Percentiles rank a stretch among this genome's conserved stretches.
These are phyloP conservation scores for Wilhelminamyces savonicus DNA, from an alignment of 805 yeast species.

Conservation along the genomic window DNA sequence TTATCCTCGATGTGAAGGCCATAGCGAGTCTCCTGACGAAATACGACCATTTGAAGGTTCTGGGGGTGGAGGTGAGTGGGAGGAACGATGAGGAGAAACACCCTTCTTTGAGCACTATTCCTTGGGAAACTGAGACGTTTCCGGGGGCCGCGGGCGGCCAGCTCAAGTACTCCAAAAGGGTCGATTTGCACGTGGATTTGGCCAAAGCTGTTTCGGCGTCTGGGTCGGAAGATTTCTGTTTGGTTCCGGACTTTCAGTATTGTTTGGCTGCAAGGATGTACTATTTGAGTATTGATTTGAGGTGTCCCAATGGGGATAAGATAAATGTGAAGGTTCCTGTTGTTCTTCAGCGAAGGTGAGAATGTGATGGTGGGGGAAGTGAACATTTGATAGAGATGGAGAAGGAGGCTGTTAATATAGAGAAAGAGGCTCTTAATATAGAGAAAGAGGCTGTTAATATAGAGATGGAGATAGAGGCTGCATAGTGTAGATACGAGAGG, in stretches of 20 bases:
- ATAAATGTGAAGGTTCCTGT: conserved; percentile 20
- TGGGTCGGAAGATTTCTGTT: conserved; percentile 19
- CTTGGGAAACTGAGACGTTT: conserved; percentile 12
- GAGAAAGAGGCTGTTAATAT: too few relatives aligned
- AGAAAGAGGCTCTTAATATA: too few relatives aligned
- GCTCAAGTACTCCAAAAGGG: conserved; percentile 12
- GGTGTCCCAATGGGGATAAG: conserved; percentile 18
- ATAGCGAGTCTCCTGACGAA: conserved; percentile 24
- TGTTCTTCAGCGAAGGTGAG: conserved; percentile 11
- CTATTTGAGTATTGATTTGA: conserved; percentile 21
- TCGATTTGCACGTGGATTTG: conserved; percentile 20
- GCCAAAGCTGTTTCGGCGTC: conserved; percentile 12
- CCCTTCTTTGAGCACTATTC: too few relatives aligned
- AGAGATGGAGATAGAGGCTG: too few relatives aligned
- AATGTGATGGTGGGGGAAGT: too few relatives aligned
- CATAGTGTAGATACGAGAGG: too few relatives aligned
- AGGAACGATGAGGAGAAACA: too few relatives aligned
- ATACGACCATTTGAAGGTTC: conserved; percentile 19
- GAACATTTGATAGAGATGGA: too few relatives aligned
- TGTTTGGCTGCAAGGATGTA: conserved; percentile 30
- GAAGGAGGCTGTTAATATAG: too few relatives aligned
- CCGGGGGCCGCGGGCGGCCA: conserved; percentile 9
- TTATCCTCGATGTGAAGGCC: conserved; percentile 24
- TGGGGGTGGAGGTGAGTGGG: too few relatives aligned
- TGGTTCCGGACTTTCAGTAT: conserved; percentile 34